These are phyloP conservation scores for Fonsecaea monophora DNA, from an alignment of 2,329 filamentous ascomycete genomes.

Conservation along the genomic window DNA sequence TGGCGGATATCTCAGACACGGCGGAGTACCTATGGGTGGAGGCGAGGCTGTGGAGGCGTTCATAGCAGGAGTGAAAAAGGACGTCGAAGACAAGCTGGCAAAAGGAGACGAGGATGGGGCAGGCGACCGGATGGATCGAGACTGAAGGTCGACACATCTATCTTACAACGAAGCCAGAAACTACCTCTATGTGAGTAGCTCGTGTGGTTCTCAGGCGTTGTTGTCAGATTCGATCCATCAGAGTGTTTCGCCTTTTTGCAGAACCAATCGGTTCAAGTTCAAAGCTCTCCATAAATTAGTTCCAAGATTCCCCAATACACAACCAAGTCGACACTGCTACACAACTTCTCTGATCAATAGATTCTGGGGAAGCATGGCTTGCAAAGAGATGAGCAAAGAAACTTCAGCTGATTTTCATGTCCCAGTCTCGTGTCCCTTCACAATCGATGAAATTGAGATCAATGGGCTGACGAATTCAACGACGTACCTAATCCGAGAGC, in stretches of 20 bases:
- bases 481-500: constrained; percentile 37
- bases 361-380: neutral
- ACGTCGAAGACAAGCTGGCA: constrained; percentile 59
- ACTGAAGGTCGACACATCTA: constrained; percentile 35
- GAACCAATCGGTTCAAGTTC: neutral
- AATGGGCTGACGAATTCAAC: constrained; percentile 1
- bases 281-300: neutral
- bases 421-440: constrained; percentile 24
- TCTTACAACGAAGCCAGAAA: neutral
- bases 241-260: neutral
- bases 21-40: constrained; percentile 83
- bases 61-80: constrained; percentile 83
- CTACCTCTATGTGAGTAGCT: neutral
- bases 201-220: neutral
- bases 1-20: constrained; percentile 78
- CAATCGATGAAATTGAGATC: constrained; percentile 19
- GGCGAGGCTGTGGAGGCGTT: constrained; percentile 91
- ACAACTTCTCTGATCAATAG: neutral
- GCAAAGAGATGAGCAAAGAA: neutral
- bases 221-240: neutral
- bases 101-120: constrained; percentile 41
- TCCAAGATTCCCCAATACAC: constrained; percentile 1
- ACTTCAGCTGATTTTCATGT: neutral
- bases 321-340: neutral
- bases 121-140: constrained; percentile 52